Percentiles rank a stretch among this genome's conserved stretches.
Evolutionary conservation across 768 basidiomycete genomes (phyloP).

Genomic region (Lactarius pseudohatsudake): DNA sequence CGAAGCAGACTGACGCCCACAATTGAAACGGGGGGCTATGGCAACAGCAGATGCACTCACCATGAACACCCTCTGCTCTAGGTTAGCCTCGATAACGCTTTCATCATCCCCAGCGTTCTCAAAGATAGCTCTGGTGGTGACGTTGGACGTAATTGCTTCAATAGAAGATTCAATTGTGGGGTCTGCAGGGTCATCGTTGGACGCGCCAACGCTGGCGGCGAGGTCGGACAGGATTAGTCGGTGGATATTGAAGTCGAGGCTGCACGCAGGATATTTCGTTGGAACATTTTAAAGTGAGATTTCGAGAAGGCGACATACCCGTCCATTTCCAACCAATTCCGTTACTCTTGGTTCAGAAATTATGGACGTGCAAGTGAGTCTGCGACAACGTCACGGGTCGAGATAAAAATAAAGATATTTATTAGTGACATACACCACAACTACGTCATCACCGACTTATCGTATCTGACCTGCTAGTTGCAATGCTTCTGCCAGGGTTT

Average conservation of each 20-base stretch:
- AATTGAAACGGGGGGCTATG: not conserved
- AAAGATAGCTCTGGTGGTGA: constrained; percentile 43
- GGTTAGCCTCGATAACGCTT: constrained; percentile 27
- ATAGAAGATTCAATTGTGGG: constrained; percentile 39
- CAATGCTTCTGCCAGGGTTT: too few species aligned
- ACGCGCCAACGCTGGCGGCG: constrained; percentile 29
- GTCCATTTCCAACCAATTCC: constrained; percentile 12
- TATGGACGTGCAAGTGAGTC: not conserved
- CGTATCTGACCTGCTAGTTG: too few species aligned
- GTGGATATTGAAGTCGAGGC: constrained; percentile 30
- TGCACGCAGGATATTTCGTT: constrained; percentile 21
- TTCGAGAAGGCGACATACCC: constrained; percentile 8
- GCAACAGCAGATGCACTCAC: constrained; percentile 39
- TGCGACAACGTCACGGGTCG: too few species aligned
- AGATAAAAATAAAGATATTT: too few species aligned
- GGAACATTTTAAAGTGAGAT: not conserved
- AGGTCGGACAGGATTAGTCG: constrained; percentile 30
- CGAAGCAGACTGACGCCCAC: constrained; percentile 54
- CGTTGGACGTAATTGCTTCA: constrained; percentile 60
- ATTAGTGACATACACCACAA: too few species aligned
- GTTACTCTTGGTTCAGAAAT: not conserved
- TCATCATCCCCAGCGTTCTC: not conserved
- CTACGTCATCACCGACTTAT: too few species aligned
- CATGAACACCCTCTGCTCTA: constrained; percentile 55
- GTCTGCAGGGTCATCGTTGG: constrained; percentile 24